Conservation (phyloP, 2,329 filamentous ascomycete species). For the Neodidymelliopsis sp. region DNA sequence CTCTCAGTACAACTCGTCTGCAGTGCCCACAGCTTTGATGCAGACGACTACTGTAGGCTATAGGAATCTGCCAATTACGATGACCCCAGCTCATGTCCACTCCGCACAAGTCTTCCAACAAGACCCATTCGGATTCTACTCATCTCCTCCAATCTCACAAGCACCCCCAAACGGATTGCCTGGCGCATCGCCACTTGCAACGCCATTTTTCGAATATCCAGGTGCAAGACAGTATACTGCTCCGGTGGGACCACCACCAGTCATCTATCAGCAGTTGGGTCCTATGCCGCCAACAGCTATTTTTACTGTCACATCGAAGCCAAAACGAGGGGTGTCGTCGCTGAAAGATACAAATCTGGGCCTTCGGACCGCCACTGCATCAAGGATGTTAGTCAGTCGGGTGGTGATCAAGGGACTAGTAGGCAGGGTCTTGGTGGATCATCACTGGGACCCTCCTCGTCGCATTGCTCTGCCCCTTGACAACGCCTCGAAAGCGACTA, state of each 20-base stretch:
- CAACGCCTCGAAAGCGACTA: too few species aligned
- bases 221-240: background rate
- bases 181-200: background rate
- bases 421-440: conserved; percentile 27
- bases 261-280: background rate
- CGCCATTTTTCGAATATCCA: background rate
- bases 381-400: conserved; percentile 18
- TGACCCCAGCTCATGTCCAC: background rate
- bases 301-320: conserved; percentile 30
- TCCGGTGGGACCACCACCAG: background rate
- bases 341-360: background rate
- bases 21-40: conserved; percentile 1
- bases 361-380: background rate
- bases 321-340: conserved; percentile 11
- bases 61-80: background rate
- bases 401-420: conserved; percentile 29
- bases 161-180: background rate
- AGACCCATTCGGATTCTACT: background rate
- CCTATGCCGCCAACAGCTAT: conserved; percentile 26
- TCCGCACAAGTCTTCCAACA: background rate
- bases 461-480: conserved; percentile 1
- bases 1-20: background rate
- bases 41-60: background rate
- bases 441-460: conserved; percentile 23
- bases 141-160: background rate